Conservation (phyloP, 768 basidiomycete species). For the Mycena filopes region DNA sequence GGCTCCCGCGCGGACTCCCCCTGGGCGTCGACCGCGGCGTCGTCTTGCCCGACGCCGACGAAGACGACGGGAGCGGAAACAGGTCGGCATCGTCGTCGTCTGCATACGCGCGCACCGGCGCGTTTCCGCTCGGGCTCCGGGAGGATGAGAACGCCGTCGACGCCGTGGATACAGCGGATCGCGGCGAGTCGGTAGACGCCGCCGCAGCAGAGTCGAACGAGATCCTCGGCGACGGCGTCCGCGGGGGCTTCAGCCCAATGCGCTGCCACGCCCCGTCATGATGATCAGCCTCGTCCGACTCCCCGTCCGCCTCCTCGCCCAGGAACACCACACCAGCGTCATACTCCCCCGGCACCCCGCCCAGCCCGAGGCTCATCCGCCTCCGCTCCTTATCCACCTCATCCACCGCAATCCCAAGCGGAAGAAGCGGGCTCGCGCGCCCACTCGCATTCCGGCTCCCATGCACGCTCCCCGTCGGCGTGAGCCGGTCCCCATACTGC, state of each 20-base stretch:
- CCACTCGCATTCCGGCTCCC: conserved; percentile 9
- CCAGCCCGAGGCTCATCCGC: conserved; percentile 8
- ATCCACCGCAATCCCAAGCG: conserved; percentile 34
- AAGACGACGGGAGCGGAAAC: conserved; percentile 30
- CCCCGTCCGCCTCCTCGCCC: conserved; percentile 4
- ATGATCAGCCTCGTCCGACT: background rate
- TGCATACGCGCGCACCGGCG: conserved; percentile 11
- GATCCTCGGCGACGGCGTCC: conserved; percentile 11
- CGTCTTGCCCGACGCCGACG: background rate
- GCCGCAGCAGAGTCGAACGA: background rate
- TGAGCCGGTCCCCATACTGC: conserved; percentile 2
- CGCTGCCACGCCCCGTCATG: background rate
- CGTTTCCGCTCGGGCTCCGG: background rate
- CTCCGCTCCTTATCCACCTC: conserved; percentile 34
- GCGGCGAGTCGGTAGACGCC: too few species aligned
- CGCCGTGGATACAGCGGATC: background rate
- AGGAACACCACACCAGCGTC: background rate
- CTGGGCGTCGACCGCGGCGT: conserved; percentile 15
- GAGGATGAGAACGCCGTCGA: background rate
- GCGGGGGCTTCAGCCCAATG: background rate
- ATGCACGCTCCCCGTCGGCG: background rate
- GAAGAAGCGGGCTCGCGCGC: conserved; percentile 25
- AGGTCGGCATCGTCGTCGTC: conserved; percentile 34
- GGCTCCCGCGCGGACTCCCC: conserved; percentile 6
- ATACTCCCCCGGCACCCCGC: background rate